Percentiles rank a stretch among this genome's conserved stretches.
phyloP scores from a whole-genome alignment of 75 land plant species.

The Selaginella moellendorffii region DNA sequence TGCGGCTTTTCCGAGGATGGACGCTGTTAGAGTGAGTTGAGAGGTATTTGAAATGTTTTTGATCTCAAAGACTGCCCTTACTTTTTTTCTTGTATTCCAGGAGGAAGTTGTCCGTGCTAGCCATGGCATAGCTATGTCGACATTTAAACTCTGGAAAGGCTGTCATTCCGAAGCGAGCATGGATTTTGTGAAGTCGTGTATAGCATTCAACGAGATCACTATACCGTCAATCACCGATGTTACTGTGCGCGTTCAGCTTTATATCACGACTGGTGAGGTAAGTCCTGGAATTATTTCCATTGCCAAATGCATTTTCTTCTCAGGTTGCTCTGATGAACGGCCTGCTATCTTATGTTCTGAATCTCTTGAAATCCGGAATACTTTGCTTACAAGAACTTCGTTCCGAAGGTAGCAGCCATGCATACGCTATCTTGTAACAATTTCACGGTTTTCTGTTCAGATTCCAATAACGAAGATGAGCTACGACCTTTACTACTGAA shows the following conservation, averaged over 20 bases:
- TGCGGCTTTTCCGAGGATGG: slow-evolving; percentile 40
- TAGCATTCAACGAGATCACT: slow-evolving; percentile 63
- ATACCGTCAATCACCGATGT: slow-evolving; percentile 41
- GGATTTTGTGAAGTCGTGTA: slow-evolving; percentile 51
- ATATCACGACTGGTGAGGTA: slow-evolving; percentile 75
- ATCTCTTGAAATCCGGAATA: slow-evolving; percentile 35
- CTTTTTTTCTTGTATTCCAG: slow-evolving; percentile 23
- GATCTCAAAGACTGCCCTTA: no score
- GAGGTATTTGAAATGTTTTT: no score
- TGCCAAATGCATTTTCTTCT: neutral
- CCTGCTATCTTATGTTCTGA: slow-evolving; percentile 51
- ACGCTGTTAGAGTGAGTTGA: slow-evolving; percentile 35
- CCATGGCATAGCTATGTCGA: slow-evolving; percentile 38
- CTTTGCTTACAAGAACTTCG: slow-evolving; percentile 28
- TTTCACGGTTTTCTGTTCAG: neutral
- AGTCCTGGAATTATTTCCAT: neutral
- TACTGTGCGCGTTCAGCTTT: slow-evolving; percentile 36
- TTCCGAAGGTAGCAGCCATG: slow-evolving; percentile 17
- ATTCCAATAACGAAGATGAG: neutral
- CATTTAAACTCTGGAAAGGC: slow-evolving; percentile 27
- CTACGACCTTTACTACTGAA: neutral
- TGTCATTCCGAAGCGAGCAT: slow-evolving; percentile 15
- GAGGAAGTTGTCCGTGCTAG: slow-evolving; percentile 48
- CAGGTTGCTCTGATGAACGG: slow-evolving; percentile 71
- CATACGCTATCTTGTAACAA: neutral